Evolutionary conservation across 768 basidiomycete genomes (phyloP), one percentile per base, ranked within the genome.

Genomic region (Pisolithus albus): DNA sequence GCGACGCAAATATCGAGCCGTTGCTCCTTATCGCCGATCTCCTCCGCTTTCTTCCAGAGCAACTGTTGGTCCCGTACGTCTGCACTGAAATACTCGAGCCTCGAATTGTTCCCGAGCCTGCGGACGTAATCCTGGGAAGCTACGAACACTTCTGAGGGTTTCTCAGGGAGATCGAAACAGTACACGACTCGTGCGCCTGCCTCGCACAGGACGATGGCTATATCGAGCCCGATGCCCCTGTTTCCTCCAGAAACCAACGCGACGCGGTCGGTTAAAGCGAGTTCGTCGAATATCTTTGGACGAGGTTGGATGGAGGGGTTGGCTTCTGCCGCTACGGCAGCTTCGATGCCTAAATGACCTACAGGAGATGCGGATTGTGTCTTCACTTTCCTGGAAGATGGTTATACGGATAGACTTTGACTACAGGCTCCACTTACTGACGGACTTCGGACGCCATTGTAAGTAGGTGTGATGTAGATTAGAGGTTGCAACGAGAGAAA

Each of bases 1-100:
- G 88, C 88, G 53, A 90, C 65, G 58, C 85, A 87, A 11, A 84
- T 74, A 62, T 92, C 88, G 71, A 91, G 76, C 56, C 87, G 71
- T 13, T 78, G 76, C 54, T 90, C 88, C 56, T 68, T 72, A 52
- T 84, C 75, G 0, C 81, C 86, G 43, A 91, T 82, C 57, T 74
- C 73, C 60, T 77, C 70, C 68, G 68, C 81, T 47, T 71, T 65
- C 42, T 69, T 72, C 83, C 86, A 87, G 59, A 83, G 61, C 37
- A 61, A 57, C 40, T 72, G 64, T 70, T 89, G 86, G 56, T 87
- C 71, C 45, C 76, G 78, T 50, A 88, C 87, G 54, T 89, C 81
- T 26, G 74, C 78, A 41, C 70, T 70, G 48, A 84, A 64, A 64
- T 91, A 91, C 67, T 87, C 82, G 56, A 77, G 50, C 53, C 79